Base-by-base conservation (phyloP, 768 basidiomycete species). In the Russula dissimulans region DNA sequence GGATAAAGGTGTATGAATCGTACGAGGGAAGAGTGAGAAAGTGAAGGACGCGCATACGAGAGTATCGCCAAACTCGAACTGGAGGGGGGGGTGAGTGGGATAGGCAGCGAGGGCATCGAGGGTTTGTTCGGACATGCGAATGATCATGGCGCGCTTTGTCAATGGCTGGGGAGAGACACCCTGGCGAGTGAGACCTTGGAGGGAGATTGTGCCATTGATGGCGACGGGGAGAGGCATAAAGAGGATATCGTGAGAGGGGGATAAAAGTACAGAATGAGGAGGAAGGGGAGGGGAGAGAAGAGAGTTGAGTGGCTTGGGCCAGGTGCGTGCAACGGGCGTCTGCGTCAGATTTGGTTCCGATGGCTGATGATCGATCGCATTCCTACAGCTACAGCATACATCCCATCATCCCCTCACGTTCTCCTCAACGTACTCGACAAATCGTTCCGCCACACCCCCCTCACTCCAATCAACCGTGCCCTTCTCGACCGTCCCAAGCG, bases 401-500 rank as follows among this genome's bases (percentile, higher is more conserved):
- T 26, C 26, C 11, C n/a, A 36, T 38, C 22, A 46, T 14, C n/a
- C 14, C 68, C 74, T 80, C 52, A 87, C 59, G 73, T 86, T 81
- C 70, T 90, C 86, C 70, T 87, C 84, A 61, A 92, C 69, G 73
- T 89, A 91, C 51, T 68, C 69, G 47, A 79, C 80, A 77, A 91
- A 91, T 68, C 86, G 90, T 22, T 70, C 61, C n/a, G 80, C 81
- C 18, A 93, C 79, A 58, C 79, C 83, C 65, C 80, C 79, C 68
- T 89, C 88, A 59, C 77, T 80, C 87, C 89, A 93, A 65, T 89
- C 84, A 32, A 93, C 84, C 17, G 69, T 69, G 0, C 90, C 90
- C 65, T 83, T 84, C 67, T 91, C 90, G 6, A 82, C 87, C 15
- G 85, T 85, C 14, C 90, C 90, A 7, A 91, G 79, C 2, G 86